A percentile compares a stretch with the other conserved stretches of the same genome.
Conservation (phyloP, 2,329 filamentous ascomycete genomes). For the Teratosphaeria zuluensis region DNA sequence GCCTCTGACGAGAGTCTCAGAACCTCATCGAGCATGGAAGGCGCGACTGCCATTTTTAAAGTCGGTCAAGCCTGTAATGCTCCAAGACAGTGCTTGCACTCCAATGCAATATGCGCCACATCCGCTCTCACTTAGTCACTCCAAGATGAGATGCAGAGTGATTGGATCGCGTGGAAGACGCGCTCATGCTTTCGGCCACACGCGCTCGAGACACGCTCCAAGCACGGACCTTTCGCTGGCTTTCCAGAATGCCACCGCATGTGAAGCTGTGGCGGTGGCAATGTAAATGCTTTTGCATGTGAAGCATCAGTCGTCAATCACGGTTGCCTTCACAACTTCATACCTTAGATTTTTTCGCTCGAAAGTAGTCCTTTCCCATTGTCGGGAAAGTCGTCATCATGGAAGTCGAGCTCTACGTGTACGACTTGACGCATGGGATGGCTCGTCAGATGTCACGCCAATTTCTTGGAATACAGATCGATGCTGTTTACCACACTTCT, state of each 20-base stretch:
- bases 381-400: constrained; percentile 19
- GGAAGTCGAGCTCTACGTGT: constrained; percentile 43
- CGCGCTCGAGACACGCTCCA: neutral
- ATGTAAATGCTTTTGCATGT: neutral
- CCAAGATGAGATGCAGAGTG: no score
- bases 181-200: neutral
- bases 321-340: neutral
- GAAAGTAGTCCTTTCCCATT: neutral
- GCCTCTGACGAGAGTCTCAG: neutral
- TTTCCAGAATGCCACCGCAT: neutral
- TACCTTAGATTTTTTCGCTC: neutral
- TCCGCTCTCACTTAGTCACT: no score
- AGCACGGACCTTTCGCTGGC: neutral
- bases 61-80: neutral
- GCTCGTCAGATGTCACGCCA: constrained; percentile 43
- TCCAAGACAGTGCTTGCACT: no score
- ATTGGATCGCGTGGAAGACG: no score
- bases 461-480: constrained; percentile 61
- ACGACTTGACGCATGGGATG: constrained; percentile 39
- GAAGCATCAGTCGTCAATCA: neutral
- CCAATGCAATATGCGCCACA: no score
- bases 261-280: neutral
- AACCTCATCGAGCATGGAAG: neutral
- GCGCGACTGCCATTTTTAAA: neutral
- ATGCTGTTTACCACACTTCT: constrained; percentile 83